Evolutionary conservation across 768 basidiomycete species (phyloP).

Genomic region (Tulasnella sp.): DNA sequence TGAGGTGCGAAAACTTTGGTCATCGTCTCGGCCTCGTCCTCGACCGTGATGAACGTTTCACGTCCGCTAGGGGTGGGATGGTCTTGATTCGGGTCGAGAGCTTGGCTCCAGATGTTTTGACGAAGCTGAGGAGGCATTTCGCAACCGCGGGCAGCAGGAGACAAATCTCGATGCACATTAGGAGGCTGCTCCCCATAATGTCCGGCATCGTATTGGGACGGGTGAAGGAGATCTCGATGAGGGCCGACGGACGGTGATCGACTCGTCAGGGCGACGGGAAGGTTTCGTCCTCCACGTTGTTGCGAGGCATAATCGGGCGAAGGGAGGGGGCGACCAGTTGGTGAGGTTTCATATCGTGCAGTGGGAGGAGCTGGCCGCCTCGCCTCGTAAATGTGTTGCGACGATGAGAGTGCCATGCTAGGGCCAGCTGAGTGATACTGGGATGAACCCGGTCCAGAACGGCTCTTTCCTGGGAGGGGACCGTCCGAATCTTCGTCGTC

Average conservation of each 20-base stretch:
- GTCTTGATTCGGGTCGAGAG: constrained; percentile 59
- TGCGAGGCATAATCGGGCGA: constrained; percentile 5
- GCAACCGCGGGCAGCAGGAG: constrained; percentile 45
- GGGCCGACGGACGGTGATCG: constrained; percentile 3
- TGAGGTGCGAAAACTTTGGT: constrained; percentile 94
- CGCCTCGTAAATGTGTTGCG: not conserved
- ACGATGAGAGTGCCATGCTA: not conserved
- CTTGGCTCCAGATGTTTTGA: constrained; percentile 81
- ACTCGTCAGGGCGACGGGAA: constrained; percentile 20
- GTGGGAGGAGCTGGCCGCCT: constrained; percentile 1
- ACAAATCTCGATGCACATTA: constrained; percentile 21
- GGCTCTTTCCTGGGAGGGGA: constrained; percentile 8
- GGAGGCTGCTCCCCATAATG: not conserved
- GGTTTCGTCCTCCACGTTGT: not conserved
- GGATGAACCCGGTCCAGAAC: not conserved
- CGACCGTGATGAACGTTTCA: constrained; percentile 60
- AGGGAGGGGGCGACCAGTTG: constrained; percentile 5
- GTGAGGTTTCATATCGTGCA: constrained; percentile 10
- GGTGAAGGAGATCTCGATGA: not conserved
- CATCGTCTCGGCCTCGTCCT: constrained; percentile 65
- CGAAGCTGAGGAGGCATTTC: constrained; percentile 45
- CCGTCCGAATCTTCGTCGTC: constrained; percentile 24
- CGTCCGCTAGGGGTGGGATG: constrained; percentile 35
- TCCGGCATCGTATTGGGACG: not conserved
- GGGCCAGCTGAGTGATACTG: constrained; percentile 9